Conservation (phyloP, 1,139 yeast species). For the Magnusiomyces fungicola region DNA sequence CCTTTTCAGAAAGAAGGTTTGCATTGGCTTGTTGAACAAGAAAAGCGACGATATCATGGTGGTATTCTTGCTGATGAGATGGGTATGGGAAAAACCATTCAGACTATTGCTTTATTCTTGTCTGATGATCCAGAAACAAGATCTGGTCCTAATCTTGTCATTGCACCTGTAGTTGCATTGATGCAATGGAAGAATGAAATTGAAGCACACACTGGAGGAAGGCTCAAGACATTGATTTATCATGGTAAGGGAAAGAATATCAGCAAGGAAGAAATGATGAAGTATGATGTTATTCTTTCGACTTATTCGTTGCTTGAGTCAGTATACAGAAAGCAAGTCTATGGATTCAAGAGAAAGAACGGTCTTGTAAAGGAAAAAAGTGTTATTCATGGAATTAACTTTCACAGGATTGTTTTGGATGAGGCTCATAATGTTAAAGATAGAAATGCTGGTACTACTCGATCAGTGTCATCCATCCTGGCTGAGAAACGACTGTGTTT, state of each 20-base stretch:
- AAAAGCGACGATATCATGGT: constrained; percentile 68
- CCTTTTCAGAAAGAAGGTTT: constrained; percentile 94
- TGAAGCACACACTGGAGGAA: constrained; percentile 68
- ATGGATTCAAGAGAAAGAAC: constrained; percentile 70
- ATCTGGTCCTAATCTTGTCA: constrained; percentile 67
- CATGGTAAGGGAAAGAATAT: constrained; percentile 79
- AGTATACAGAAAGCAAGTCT: constrained; percentile 69
- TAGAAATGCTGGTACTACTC: constrained; percentile 85
- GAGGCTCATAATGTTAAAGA: constrained; percentile 98
- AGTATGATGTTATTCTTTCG: constrained; percentile 77
- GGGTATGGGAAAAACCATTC: constrained; percentile 99
- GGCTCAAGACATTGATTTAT: constrained; percentile 57
- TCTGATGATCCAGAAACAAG: constrained; percentile 48
- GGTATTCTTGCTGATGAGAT: constrained; percentile 98
- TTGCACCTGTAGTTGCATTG: constrained; percentile 95
- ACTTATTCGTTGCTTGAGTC: constrained; percentile 90
- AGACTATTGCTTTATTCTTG: constrained; percentile 82
- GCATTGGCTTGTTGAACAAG: constrained; percentile 81
- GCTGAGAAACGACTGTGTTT: constrained; percentile 82
- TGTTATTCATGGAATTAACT: constrained; percentile 63
- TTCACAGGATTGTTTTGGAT: constrained; percentile 84
- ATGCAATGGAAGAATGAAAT: constrained; percentile 98
- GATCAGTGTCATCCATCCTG: constrained; percentile 70
- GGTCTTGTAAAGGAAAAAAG: constrained; percentile 70
- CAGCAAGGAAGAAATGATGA: constrained; percentile 46